Conservation (phyloP, 2,329 filamentous ascomycete species). For the Sarocladium strictum region DNA sequence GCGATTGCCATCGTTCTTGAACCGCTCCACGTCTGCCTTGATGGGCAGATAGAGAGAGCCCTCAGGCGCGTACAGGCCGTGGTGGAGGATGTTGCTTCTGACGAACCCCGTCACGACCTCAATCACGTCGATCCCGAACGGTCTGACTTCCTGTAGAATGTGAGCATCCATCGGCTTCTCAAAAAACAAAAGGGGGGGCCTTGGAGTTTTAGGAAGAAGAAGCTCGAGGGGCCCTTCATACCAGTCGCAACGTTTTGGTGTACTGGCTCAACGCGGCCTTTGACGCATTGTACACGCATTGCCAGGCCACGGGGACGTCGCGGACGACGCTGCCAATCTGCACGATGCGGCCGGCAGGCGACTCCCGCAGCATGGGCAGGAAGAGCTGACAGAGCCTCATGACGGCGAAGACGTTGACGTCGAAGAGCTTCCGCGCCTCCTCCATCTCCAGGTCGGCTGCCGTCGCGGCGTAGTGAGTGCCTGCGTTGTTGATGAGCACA, state of each 20-base stretch:
- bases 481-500: conserved; percentile 14
- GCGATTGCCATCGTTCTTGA: conserved; percentile 10
- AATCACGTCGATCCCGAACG: conserved; percentile 12
- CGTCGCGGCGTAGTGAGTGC: conserved; percentile 13
- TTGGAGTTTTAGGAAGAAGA: not conserved
- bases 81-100: conserved; percentile 11
- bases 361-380: conserved; percentile 11
- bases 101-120: conserved; percentile 13
- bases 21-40: conserved; percentile 3
- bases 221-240: too few relatives aligned
- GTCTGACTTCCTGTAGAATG: conserved; percentile 10
- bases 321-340: conserved; percentile 10
- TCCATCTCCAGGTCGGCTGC: conserved; percentile 12
- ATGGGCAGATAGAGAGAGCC: conserved; percentile 11
- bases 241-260: conserved; percentile 12
- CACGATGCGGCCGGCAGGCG: conserved; percentile 12
- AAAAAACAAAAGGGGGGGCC: not conserved
- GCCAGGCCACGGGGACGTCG: conserved; percentile 10
- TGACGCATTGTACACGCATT: conserved; percentile 14
- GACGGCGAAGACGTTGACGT: conserved; percentile 14
- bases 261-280: conserved; percentile 14
- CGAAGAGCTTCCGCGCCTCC: conserved; percentile 12
- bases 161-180: not conserved
- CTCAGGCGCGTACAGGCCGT: conserved; percentile 10
- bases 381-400: conserved; percentile 14